Evolutionary conservation across 345 rosid genomes (phyloP).

Genomic region (Eutrema heterophyllum): DNA sequence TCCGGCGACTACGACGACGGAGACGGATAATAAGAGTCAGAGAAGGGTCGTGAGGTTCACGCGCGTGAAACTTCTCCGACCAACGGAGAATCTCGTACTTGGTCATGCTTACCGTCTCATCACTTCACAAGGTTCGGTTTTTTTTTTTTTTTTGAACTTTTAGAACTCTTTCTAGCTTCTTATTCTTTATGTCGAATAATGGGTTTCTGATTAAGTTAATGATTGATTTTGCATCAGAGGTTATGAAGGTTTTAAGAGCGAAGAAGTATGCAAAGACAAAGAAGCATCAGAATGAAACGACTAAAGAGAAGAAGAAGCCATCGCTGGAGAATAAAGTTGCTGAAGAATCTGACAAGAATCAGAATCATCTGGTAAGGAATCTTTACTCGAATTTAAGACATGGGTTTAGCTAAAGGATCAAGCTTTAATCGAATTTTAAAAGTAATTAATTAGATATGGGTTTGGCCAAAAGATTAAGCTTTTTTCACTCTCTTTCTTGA

Average conservation of each 20-base stretch:
- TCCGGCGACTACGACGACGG: not conserved
- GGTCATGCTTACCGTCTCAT: slow-evolving; percentile 95
- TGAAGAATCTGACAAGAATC: slow-evolving; percentile 30
- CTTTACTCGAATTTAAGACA: not conserved
- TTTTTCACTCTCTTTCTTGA: not conserved
- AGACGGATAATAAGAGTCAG: slow-evolving; percentile 7
- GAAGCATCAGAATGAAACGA: slow-evolving; percentile 44
- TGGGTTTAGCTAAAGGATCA: not conserved
- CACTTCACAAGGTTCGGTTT: slow-evolving; percentile 72
- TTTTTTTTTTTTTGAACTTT: not conserved
- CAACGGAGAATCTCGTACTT: slow-evolving; percentile 69
- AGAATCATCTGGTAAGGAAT: slow-evolving; percentile 23
- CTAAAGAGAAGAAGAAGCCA: slow-evolving; percentile 34
- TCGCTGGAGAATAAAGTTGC: slow-evolving; percentile 30
- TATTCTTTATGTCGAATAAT: not conserved
- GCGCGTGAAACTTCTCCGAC: slow-evolving; percentile 89
- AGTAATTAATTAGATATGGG: slow-evolving; percentile 1
- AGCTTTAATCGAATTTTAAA: not conserved
- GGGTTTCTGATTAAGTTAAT: not conserved
- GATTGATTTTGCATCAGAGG: slow-evolving; percentile 43
- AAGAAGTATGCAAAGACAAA: slow-evolving; percentile 72
- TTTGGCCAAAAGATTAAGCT: not conserved
- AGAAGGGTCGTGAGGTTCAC: slow-evolving; percentile 43
- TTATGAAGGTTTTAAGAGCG: slow-evolving; percentile 73
- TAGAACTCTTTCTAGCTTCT: not conserved